Evolutionary conservation across 805 yeast genomes (phyloP), one percentile per base, ranked within the genome.

Genomic region (Candida anglica): DNA sequence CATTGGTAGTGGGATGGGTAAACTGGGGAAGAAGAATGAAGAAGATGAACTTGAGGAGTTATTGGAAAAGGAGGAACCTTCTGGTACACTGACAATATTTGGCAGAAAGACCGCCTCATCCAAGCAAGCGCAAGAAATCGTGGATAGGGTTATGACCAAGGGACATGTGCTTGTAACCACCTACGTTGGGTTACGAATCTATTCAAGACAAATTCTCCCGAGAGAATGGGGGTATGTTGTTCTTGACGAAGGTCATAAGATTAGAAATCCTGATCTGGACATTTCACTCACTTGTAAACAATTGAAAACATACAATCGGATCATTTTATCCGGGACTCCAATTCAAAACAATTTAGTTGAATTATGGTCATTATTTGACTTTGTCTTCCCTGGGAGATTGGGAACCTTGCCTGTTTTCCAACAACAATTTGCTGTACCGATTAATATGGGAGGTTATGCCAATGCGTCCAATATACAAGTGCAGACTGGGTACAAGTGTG

Each of bases 361-460:
- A 56, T 60, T 93, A 15, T 93, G 98, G 98, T 84, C 95, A 34
- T 61, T 93, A 30, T 91, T 93, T 62, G 98, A 93, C 50, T 93
- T 93, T 60, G 83, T 89, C 2, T 89, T 83, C 50, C 98, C 98
- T 0, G 98, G 98, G 0, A 67, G 95, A 41, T 61, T 93, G 15
- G 98, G 98, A 0, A 93, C 98, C 0, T 63, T 93, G 16, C 98
- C 98, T 0, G 91, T 93, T 0, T 93, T 93, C 48, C 95, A 89
- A 57, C 83, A 75, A 34, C 96, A 93, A 54, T 93, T 93, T 56
- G 83, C 95, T 2, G 69, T 81, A 5, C 98, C 98, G 0, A 93
- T 93, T 28, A 91, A 88, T 50, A 72, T 86, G 53, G 98, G 98
- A n/a, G 98, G 98, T 0, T 93, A 93, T 60, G 96, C 98, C 1